Evolutionary conservation across 805 yeast genomes (phyloP).

Genomic region (Metschnikowia arizonensis): DNA sequence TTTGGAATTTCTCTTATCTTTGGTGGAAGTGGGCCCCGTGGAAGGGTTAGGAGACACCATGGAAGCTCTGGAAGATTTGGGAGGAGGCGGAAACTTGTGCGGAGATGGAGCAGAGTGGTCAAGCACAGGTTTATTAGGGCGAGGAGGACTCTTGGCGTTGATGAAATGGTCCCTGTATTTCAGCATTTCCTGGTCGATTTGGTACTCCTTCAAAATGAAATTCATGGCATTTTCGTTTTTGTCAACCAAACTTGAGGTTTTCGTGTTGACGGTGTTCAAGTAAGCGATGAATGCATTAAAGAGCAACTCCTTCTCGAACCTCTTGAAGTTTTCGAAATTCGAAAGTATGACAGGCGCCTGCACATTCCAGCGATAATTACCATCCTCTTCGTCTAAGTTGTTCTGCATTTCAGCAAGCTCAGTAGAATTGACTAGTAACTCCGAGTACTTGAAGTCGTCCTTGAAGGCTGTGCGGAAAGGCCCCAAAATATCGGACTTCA

Average conservation of each 20-base stretch:
- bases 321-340: constrained; percentile 70
- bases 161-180: constrained; percentile 33
- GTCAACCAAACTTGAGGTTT: constrained; percentile 22
- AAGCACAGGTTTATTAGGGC: neutral
- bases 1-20: constrained; percentile 34
- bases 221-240: constrained; percentile 62
- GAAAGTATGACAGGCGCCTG: constrained; percentile 76
- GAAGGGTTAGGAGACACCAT: constrained; percentile 15
- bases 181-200: constrained; percentile 36
- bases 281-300: constrained; percentile 64
- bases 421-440: constrained; percentile 47
- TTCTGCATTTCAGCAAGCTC: constrained; percentile 39
- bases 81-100: neutral
- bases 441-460: constrained; percentile 52
- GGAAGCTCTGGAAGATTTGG: constrained; percentile 6
- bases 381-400: constrained; percentile 23
- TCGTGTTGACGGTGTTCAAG: constrained; percentile 37
- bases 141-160: constrained; percentile 15
- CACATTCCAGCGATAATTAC: constrained; percentile 65
- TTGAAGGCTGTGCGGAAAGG: constrained; percentile 53
- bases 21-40: constrained; percentile 19
- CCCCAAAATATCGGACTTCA: constrained; percentile 52
- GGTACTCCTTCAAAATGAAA: constrained; percentile 49
- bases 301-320: constrained; percentile 48
- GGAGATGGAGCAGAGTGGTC: constrained; percentile 1